A percentile compares a stretch with the other conserved stretches of the same genome.
These are phyloP conservation scores for Penicillium verrucosum DNA, from an alignment of 2,329 filamentous ascomycete genomes.

Conservation along the genomic window DNA sequence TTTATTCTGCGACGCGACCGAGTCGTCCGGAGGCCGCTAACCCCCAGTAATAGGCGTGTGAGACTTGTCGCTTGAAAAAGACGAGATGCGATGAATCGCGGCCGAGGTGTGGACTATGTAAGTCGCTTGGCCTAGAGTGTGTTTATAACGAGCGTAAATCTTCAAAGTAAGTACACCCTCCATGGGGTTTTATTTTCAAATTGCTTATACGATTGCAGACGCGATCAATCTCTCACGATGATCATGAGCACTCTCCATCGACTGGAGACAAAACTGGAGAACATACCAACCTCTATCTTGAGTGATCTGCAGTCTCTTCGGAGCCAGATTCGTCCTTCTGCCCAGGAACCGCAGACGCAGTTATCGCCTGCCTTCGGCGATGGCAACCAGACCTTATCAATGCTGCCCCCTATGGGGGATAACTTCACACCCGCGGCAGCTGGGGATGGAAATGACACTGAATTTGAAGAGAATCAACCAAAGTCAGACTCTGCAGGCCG, in stretches of 20 bases:
- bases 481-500: conserved; percentile 33
- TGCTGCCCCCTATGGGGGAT: conserved; percentile 17
- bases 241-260: conserved; percentile 55
- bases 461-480: conserved; percentile 28
- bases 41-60: conserved; percentile 46
- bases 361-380: conserved; percentile 15
- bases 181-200: not conserved
- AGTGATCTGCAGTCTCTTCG: conserved; percentile 34
- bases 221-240: conserved; percentile 53
- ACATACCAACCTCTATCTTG: conserved; percentile 38
- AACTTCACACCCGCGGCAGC: conserved; percentile 29
- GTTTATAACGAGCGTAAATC: conserved; percentile 53
- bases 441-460: conserved; percentile 28
- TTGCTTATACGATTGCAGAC: conserved; percentile 32
- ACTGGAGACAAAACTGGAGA: conserved; percentile 53
- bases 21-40: not conserved
- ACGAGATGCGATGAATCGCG: conserved; percentile 55
- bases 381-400: conserved; percentile 5
- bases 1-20: not conserved
- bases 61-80: conserved; percentile 53
- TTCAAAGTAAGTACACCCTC: conserved; percentile 44
- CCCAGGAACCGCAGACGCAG: conserved; percentile 17
- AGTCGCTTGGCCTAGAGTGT: conserved; percentile 49
- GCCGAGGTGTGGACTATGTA: conserved; percentile 53
- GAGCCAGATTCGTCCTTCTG: conserved; percentile 23